A percentile compares a stretch with the other conserved stretches of the same genome.
These are phyloP conservation scores for Vigna angularis DNA, from an alignment of 306 rosid genomes.

Conservation along the genomic window DNA sequence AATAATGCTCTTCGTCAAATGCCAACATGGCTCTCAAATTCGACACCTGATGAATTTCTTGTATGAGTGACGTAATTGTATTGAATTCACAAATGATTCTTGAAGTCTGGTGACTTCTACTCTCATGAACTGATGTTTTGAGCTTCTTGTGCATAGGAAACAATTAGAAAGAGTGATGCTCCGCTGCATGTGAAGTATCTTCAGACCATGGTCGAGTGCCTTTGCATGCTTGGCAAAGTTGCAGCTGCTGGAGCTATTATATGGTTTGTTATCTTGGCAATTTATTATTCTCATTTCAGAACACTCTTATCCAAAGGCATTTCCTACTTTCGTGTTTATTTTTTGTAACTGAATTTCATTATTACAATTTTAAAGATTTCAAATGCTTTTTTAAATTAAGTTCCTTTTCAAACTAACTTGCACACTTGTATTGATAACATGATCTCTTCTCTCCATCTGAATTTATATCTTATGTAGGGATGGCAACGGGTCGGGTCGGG, in stretches of 20 bases:
- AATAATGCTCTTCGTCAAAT: constrained; percentile 63
- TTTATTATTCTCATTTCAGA: constrained; percentile 35
- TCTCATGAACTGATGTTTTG: constrained; percentile 50
- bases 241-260: constrained; percentile 99
- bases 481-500: no score
- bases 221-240: constrained; percentile 95
- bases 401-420: constrained; percentile 19
- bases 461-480: not conserved
- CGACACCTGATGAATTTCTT: constrained; percentile 99
- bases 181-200: constrained; percentile 91
- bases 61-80: constrained; percentile 56
- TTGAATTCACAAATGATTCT: constrained; percentile 36
- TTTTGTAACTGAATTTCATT: constrained; percentile 12
- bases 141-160: constrained; percentile 66
- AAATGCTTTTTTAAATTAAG: not conserved
- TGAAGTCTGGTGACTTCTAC: constrained; percentile 34
- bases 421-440: constrained; percentile 4
- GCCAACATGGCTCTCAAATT: constrained; percentile 93
- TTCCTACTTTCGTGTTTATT: constrained; percentile 8
- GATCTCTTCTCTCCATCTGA: constrained; percentile 29
- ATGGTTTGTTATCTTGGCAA: constrained; percentile 67
- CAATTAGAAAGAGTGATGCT: constrained; percentile 89
- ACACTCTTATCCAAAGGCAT: constrained; percentile 18
- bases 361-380: constrained; percentile 23
- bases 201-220: constrained; percentile 98